A percentile compares a stretch with the other conserved stretches of the same genome.
phyloP scores from a whole-genome alignment of 106 monocot genomes.

The Dendrobium catenatum region DNA sequence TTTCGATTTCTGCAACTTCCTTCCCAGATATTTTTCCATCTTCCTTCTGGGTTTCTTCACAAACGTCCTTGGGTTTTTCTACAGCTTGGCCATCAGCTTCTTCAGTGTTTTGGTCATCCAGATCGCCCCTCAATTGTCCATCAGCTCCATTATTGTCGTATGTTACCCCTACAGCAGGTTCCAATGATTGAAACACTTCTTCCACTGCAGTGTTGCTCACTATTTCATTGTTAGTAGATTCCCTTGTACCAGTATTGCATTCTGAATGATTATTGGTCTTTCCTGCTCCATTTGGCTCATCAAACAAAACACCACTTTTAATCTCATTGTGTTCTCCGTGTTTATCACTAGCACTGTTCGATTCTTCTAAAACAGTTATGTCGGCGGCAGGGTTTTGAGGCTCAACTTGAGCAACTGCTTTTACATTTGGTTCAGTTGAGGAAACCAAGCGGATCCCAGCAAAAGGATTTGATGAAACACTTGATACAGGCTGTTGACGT shows the following conservation, averaged over 20 bases:
- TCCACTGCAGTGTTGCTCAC: conserved; percentile 8
- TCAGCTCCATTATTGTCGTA: conserved; percentile 17
- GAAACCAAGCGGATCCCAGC: conserved; percentile 41
- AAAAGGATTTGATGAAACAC: conserved; percentile 70
- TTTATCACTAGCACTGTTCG: conserved; percentile 17
- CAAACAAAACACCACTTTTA: conserved; percentile 1
- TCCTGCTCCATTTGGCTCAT: conserved; percentile 17
- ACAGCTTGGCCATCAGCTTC: conserved; percentile 3
- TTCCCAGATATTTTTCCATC: neutral
- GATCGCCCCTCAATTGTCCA: neutral
- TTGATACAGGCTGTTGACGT: conserved; percentile 31
- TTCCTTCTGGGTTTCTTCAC: neutral
- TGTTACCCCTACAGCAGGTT: conserved; percentile 2
- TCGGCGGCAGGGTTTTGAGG: neutral
- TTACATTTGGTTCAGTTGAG: conserved; percentile 16
- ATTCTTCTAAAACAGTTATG: conserved; percentile 3
- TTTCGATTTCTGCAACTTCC: neutral
- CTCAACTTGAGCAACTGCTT: conserved; percentile 10
- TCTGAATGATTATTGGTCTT: conserved; percentile 11
- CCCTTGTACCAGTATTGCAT: neutral
- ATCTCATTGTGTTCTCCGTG: conserved; percentile 9
- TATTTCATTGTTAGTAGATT: neutral
- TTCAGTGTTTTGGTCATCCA: neutral
- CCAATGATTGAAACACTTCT: neutral
- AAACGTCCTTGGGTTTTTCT: conserved; percentile 1